phyloP scores from a whole-genome alignment of 768 basidiomycete species.

The Gloeostereum incarnatum region DNA sequence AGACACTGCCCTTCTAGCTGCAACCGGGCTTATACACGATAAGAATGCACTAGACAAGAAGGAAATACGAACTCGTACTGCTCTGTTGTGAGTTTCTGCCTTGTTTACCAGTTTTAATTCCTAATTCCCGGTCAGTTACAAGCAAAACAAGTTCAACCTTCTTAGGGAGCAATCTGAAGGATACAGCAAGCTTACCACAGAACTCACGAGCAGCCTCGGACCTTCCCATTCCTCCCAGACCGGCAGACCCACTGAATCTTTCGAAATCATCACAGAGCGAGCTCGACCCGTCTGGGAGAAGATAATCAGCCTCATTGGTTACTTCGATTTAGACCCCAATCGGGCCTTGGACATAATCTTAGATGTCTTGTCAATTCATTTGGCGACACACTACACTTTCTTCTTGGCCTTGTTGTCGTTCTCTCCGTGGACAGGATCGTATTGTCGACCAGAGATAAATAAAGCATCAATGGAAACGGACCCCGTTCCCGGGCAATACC shows the following conservation, averaged over 20 bases:
- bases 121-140: constrained; percentile 51
- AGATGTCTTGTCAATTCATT: constrained; percentile 79
- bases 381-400: constrained; percentile 79
- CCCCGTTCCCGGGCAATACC: constrained; percentile 29
- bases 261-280: constrained; percentile 48
- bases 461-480: constrained; percentile 27
- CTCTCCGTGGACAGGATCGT: constrained; percentile 79
- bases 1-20: constrained; percentile 54
- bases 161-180: constrained; percentile 97
- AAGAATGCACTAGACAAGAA: constrained; percentile 62
- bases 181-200: constrained; percentile 85
- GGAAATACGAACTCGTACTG: constrained; percentile 73
- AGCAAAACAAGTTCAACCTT: constrained; percentile 97
- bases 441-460: constrained; percentile 22
- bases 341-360: constrained; percentile 89
- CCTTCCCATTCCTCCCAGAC: constrained; percentile 63
- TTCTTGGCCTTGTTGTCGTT: constrained; percentile 80
- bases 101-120: neutral
- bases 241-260: constrained; percentile 55
- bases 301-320: constrained; percentile 83
- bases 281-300: constrained; percentile 72
- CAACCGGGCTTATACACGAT: constrained; percentile 62
- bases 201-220: constrained; percentile 71
- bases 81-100: constrained; percentile 56
- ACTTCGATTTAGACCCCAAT: constrained; percentile 95